These are phyloP conservation scores for Orbilia oligospora DNA, from an alignment of 2,329 filamentous ascomycete genomes.

Conservation along the genomic window DNA sequence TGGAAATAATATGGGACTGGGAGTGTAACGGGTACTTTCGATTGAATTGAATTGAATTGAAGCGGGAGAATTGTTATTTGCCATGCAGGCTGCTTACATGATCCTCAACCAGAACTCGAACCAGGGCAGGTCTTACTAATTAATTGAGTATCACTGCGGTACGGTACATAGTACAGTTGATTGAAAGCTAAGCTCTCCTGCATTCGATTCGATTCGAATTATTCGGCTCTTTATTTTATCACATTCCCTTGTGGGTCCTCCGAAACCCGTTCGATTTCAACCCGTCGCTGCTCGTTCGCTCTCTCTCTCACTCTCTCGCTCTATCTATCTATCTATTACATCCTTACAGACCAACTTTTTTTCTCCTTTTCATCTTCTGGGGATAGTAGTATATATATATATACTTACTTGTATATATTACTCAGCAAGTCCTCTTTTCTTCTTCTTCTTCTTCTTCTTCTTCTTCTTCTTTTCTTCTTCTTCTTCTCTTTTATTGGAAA, in stretches of 20 bases:
- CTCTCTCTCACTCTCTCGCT: not conserved
- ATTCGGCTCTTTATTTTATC: not conserved
- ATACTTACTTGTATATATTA: not conserved
- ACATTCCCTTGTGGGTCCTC: not conserved
- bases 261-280: too few species aligned
- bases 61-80: not conserved
- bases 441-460: not conserved
- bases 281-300: not conserved
- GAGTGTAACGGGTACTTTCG: not conserved
- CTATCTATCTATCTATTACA: too few species aligned
- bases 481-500: not conserved
- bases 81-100: slow-evolving; percentile 26
- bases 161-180: too few species aligned
- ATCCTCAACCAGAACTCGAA: not conserved
- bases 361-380: not conserved
- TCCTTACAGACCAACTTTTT: not conserved
- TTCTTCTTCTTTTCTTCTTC: not conserved
- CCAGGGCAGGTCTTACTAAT: too few species aligned
- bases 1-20: too few species aligned
- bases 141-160: too few species aligned
- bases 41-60: not conserved
- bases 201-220: not conserved
- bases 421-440: not conserved
- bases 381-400: too few species aligned
- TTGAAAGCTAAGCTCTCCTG: not conserved